phyloP scores from a whole-genome alignment of 1,139 yeast genomes.

The Diutina catenulata region DNA sequence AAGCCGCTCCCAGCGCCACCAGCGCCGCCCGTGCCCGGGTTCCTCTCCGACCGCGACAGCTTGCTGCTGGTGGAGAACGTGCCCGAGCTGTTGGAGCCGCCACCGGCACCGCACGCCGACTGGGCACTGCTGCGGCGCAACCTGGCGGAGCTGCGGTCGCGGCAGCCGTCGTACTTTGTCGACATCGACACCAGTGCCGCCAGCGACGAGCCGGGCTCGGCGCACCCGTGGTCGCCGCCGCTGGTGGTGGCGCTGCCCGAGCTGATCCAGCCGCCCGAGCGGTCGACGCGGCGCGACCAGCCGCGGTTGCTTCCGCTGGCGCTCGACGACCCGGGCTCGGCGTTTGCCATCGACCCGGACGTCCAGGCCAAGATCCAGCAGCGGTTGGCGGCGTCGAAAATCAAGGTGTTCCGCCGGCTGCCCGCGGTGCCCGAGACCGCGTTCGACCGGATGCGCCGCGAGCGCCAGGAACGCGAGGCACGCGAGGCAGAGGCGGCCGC shows the following conservation, averaged over 20 bases:
- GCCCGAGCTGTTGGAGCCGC: not conserved
- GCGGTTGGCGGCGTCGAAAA: not conserved
- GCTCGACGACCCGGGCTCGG: not conserved
- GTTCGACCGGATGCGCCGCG: slow-evolving; percentile 4
- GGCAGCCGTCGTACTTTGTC: too few relatives aligned
- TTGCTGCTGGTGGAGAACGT: not conserved
- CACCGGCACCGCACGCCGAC: not conserved
- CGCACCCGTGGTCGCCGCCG: not conserved
- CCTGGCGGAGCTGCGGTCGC: too few relatives aligned
- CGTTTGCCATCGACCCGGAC: slow-evolving; percentile 3
- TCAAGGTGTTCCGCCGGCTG: slow-evolving; percentile 1
- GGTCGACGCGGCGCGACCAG: not conserved
- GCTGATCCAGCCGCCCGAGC: not conserved
- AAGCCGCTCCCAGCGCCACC: slow-evolving; percentile 20
- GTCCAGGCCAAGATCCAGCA: slow-evolving; percentile 3
- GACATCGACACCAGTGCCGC: too few relatives aligned
- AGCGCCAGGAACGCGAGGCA: slow-evolving; percentile 1
- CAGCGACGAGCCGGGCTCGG: too few relatives aligned
- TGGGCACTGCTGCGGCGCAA: too few relatives aligned
- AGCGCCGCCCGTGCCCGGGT: slow-evolving; percentile 7
- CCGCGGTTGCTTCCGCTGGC: not conserved
- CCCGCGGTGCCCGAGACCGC: not conserved
- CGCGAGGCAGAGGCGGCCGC: too few relatives aligned
- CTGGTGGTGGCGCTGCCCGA: not conserved
- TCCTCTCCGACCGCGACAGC: not conserved